Evolutionary conservation across 2,329 filamentous ascomycete genomes (phyloP).

Genomic region (Aspergillus sp.): DNA sequence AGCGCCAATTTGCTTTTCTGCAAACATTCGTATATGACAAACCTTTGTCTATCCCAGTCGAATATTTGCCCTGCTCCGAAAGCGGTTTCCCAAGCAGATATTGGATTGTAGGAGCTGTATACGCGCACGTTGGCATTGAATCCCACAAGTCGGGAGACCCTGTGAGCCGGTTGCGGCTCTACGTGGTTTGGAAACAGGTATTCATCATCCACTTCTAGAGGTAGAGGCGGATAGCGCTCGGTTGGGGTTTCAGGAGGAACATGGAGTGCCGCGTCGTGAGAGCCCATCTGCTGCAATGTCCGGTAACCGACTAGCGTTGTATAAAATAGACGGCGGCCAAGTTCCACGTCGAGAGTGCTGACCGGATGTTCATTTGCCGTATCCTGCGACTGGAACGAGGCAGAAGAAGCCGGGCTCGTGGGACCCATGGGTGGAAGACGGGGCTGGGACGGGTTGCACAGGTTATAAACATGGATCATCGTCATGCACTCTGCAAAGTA

Average conservation of each 20-base stretch:
- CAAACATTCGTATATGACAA: constrained; percentile 69
- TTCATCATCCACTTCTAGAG: constrained; percentile 79
- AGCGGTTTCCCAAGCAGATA: constrained; percentile 77
- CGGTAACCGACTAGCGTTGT: constrained; percentile 74
- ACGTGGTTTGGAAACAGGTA: constrained; percentile 73
- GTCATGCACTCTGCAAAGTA: constrained; percentile 47
- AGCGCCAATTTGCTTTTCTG: constrained; percentile 68
- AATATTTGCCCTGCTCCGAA: constrained; percentile 77
- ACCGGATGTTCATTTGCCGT: constrained; percentile 15
- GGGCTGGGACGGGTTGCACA: constrained; percentile 29
- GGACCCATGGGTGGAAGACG: constrained; percentile 16
- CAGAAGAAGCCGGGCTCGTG: constrained; percentile 24
- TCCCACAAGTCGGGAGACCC: constrained; percentile 70
- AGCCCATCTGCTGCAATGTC: constrained; percentile 75
- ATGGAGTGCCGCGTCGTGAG: constrained; percentile 68
- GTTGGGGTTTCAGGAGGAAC: constrained; percentile 74
- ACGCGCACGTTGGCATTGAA: constrained; percentile 79
- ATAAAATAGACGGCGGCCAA: constrained; percentile 72
- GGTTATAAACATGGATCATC: constrained; percentile 42
- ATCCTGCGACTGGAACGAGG: constrained; percentile 24
- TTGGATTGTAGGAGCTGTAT: constrained; percentile 75
- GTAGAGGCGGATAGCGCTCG: constrained; percentile 75
- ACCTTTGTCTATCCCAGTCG: constrained; percentile 74
- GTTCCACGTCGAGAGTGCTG: constrained; percentile 44
- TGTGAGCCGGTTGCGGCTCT: constrained; percentile 66